These are phyloP conservation scores for Nannochloropsis oceanica DNA, from an alignment of 108 stramenopile genomes.

Conservation along the genomic window DNA sequence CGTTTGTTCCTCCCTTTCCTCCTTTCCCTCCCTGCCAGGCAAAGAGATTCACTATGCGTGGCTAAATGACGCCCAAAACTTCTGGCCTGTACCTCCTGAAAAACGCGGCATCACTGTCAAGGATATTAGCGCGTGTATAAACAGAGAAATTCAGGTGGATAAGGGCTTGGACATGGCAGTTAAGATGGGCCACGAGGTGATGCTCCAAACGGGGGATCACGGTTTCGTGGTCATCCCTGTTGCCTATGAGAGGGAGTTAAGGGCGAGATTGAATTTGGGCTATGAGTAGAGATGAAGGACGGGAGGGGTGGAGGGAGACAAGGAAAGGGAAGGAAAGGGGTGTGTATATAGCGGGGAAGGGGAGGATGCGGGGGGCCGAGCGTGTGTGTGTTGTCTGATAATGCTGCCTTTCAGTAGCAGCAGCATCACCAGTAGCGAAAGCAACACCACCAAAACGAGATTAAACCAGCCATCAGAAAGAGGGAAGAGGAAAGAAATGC, in stretches of 20 bases:
- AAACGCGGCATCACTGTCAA: background rate
- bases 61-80: background rate
- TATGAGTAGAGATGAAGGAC: background rate
- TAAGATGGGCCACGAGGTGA: background rate
- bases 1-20: background rate
- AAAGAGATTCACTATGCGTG: background rate
- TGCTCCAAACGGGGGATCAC: background rate
- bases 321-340: background rate
- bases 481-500: no score
- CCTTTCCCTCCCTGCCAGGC: background rate
- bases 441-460: no score
- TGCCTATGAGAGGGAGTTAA: background rate
- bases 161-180: background rate
- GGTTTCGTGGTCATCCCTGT: background rate
- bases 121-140: background rate
- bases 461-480: no score
- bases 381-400: no score
- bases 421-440: no score
- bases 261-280: background rate
- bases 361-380: no score
- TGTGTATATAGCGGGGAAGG: no score
- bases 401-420: no score
- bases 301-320: background rate
- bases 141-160: background rate
- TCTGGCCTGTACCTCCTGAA: background rate